Conservation (phyloP, 345 rosid genomes). For the Garcia nutans region DNA sequence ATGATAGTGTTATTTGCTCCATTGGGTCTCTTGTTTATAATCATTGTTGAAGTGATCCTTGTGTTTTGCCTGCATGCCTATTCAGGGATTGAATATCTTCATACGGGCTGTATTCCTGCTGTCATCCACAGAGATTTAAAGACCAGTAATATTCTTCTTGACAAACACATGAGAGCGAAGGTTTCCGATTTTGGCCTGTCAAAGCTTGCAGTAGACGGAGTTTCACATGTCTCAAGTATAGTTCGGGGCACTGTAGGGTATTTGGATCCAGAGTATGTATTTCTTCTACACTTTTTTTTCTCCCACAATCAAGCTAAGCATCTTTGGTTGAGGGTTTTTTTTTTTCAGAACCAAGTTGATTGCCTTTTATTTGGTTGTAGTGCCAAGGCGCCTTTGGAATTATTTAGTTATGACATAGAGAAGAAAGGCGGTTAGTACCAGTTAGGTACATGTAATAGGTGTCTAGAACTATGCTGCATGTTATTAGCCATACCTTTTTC, state of each 20-base stretch:
- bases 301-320: constrained; percentile 5
- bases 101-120: constrained; percentile 94
- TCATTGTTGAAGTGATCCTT: constrained; percentile 12
- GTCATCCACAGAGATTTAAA: constrained; percentile 94
- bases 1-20: background rate
- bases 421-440: background rate
- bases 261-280: constrained; percentile 92
- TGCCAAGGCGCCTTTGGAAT: constrained; percentile 1
- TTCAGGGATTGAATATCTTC: constrained; percentile 95
- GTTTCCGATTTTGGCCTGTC: constrained; percentile 98
- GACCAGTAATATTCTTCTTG: constrained; percentile 93
- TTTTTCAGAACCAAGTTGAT: background rate
- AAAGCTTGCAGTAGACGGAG: constrained; percentile 80
- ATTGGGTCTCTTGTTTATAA: background rate
- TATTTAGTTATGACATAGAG: constrained; percentile 3
- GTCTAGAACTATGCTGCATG: background rate
- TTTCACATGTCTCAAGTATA: constrained; percentile 93
- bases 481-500: background rate
- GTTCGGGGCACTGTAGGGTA: constrained; percentile 99
- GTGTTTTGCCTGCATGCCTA: constrained; percentile 11
- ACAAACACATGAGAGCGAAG: constrained; percentile 81
- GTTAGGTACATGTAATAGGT: background rate
- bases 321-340: background rate
- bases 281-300: constrained; percentile 6
- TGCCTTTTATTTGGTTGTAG: background rate